These are phyloP conservation scores for Iodosphaeria phyllophila DNA, from an alignment of 2,329 filamentous ascomycete species.

Conservation along the genomic window DNA sequence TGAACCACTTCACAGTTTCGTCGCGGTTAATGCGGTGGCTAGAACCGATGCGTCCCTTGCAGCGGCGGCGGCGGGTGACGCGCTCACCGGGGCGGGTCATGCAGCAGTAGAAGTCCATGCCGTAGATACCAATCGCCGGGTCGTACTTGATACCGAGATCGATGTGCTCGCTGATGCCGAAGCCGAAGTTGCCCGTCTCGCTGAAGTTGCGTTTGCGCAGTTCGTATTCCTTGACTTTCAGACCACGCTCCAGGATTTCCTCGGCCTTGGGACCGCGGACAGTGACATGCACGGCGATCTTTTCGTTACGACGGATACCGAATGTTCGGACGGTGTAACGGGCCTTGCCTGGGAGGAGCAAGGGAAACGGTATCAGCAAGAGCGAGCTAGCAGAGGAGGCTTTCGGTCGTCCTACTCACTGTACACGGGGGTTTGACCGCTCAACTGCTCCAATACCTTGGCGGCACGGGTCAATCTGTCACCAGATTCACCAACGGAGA, in stretches of 20 bases:
- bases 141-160: constrained; percentile 99
- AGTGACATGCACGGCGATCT: constrained; percentile 98
- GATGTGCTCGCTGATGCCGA: constrained; percentile 99
- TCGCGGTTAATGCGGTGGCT: constrained; percentile 83
- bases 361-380: neutral
- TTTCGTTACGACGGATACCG: constrained; percentile 99
- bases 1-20: constrained; percentile 96
- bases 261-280: constrained; percentile 97
- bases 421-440: constrained; percentile 99
- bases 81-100: constrained; percentile 99
- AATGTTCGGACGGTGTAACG: constrained; percentile 99
- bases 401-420: constrained; percentile 37
- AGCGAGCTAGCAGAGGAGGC: neutral
- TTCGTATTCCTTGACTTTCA: constrained; percentile 99
- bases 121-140: constrained; percentile 94
- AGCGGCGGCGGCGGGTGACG: constrained; percentile 85
- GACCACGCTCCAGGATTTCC: constrained; percentile 99
- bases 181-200: constrained; percentile 98
- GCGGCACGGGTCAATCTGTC: constrained; percentile 99
- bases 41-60: constrained; percentile 70
- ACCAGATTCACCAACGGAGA: constrained; percentile 98
- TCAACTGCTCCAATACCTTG: constrained; percentile 99
- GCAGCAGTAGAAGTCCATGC: constrained; percentile 99
- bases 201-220: constrained; percentile 99
- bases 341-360: constrained; percentile 60